Evolutionary conservation across 2,329 filamentous ascomycete species (phyloP).

Genomic region (Fusarium ramigenum): DNA sequence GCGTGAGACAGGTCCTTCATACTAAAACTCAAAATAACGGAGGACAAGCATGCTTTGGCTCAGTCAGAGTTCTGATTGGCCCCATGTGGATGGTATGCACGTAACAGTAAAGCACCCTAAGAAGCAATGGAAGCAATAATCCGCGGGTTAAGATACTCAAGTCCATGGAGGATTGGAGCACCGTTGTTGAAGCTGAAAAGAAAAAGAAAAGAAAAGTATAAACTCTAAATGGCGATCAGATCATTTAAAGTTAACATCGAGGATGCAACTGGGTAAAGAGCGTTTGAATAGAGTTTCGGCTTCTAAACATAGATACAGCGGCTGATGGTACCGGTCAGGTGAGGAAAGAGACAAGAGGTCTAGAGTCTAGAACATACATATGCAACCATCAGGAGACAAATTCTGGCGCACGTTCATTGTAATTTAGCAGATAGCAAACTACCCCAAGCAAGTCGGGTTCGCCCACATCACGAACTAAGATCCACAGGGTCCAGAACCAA

Average conservation of each 20-base stretch:
- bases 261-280: rapidly evolving
- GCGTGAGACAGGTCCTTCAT: rapidly evolving
- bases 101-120: no score
- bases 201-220: neutral
- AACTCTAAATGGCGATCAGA: neutral
- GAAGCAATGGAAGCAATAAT: no score
- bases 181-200: rapidly evolving
- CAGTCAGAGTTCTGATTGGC: rapidly evolving
- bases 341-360: neutral
- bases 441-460: rapidly evolving
- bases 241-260: neutral
- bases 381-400: neutral
- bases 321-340: neutral
- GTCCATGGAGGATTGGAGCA: neutral
- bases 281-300: neutral
- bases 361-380: neutral
- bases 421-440: neutral
- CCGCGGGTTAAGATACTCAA: neutral
- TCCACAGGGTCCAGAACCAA: neutral
- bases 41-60: neutral
- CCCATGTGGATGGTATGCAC: neutral
- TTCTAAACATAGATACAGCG: neutral
- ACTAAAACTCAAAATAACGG: neutral
- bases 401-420: rapidly evolving
- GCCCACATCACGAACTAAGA: neutral